Evolutionary conservation across 2,329 filamentous ascomycete genomes (phyloP).

Genomic region (Pseudogymnoascus sp.): DNA sequence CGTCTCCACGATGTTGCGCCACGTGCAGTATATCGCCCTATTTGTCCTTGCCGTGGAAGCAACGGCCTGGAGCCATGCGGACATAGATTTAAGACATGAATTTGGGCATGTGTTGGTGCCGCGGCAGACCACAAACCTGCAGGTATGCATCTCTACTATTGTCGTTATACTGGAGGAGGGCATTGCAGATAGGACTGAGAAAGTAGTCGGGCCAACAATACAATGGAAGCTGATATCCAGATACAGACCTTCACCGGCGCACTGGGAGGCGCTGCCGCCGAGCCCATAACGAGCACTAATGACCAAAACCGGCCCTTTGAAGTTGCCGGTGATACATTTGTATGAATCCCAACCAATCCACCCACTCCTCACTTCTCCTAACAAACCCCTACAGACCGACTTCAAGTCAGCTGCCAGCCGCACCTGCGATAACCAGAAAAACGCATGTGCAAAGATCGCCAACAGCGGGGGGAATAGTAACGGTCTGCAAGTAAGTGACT

Average conservation of each 20-base stretch:
- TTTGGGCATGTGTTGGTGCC: not conserved
- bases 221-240: not conserved
- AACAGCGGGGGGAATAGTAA: conserved; percentile 34
- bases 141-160: not conserved
- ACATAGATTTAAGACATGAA: conserved; percentile 3
- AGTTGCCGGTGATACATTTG: conserved; percentile 41
- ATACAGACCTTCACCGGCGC: conserved; percentile 39
- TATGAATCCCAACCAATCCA: conserved; percentile 20
- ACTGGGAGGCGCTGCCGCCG: conserved; percentile 34
- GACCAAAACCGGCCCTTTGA: conserved; percentile 38
- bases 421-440: conserved; percentile 46
- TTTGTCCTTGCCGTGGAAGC: not conserved
- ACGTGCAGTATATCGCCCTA: conserved; percentile 4
- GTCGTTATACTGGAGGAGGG: not conserved
- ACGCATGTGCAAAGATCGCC: conserved; percentile 39
- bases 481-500: conserved; percentile 29
- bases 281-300: conserved; percentile 37
- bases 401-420: conserved; percentile 39
- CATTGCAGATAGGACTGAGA: not conserved
- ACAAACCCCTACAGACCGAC: conserved; percentile 32
- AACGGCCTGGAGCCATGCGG: conserved; percentile 8
- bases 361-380: not conserved
- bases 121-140: not conserved
- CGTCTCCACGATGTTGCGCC: not conserved
- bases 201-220: not conserved